phyloP scores from a whole-genome alignment of 192 early-diverging fungal species.

The Rhizophagus sp. region DNA sequence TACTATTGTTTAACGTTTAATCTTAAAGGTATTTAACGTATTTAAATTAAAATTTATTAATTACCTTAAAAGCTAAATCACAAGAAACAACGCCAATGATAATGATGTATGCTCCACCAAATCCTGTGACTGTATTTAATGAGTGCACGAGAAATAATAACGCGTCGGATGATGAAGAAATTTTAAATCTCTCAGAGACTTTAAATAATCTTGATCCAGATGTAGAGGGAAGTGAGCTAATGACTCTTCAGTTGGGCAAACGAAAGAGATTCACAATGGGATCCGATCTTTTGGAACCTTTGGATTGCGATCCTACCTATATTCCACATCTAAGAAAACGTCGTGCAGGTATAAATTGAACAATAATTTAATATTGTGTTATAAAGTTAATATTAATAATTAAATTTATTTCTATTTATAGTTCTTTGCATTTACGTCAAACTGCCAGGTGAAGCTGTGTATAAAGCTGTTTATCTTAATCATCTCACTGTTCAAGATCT shows the following conservation, averaged over 20 bases:
- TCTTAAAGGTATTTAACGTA: not conserved
- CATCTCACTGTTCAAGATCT: constrained; percentile 52
- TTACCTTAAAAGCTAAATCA: constrained; percentile 15
- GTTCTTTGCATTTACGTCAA: constrained; percentile 59
- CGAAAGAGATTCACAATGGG: constrained; percentile 39
- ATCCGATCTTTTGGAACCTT: constrained; percentile 35
- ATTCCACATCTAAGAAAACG: constrained; percentile 48
- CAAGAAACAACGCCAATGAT: constrained; percentile 33
- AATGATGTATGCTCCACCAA: constrained; percentile 36
- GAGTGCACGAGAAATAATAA: constrained; percentile 28
- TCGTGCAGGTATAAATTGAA: constrained; percentile 35
- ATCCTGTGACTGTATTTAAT: constrained; percentile 34
- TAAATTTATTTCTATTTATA: constrained; percentile 12
- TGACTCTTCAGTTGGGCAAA: constrained; percentile 41
- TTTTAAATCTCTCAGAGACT: constrained; percentile 17
- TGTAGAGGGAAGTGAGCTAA: constrained; percentile 25
- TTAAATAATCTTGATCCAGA: constrained; percentile 33
- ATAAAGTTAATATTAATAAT: not conserved
- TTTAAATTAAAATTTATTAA: constrained; percentile 17
- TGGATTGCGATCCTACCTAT: constrained; percentile 68
- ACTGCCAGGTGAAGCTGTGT: constrained; percentile 54
- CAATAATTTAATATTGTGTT: not conserved
- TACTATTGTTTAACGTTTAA: not conserved
- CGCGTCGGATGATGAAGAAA: constrained; percentile 17
- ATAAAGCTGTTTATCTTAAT: constrained; percentile 68